These are phyloP conservation scores for Tricholoma terreum DNA, from an alignment of 768 basidiomycete genomes.

Conservation along the genomic window DNA sequence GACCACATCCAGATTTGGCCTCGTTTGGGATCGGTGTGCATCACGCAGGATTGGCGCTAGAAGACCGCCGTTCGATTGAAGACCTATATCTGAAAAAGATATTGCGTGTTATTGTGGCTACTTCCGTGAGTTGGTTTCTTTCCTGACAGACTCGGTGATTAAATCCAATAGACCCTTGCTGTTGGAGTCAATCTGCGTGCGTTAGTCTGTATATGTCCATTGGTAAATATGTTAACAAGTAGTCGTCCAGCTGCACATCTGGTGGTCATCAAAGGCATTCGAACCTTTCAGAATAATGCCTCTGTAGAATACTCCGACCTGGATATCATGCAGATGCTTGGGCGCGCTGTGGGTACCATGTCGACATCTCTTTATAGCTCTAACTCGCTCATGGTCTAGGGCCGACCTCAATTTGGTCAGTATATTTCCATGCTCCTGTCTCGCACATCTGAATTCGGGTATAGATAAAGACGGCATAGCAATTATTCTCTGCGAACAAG, in stretches of 20 bases:
- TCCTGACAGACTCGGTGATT: neutral
- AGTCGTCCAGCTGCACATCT: slow-evolving; percentile 75
- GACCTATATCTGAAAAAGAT: slow-evolving; percentile 62
- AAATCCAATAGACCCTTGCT: slow-evolving; percentile 72
- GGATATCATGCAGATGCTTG: slow-evolving; percentile 96
- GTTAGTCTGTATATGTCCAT: neutral
- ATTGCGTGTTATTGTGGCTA: slow-evolving; percentile 72
- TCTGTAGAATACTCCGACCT: slow-evolving; percentile 86
- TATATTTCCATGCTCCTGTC: neutral
- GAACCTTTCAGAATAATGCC: slow-evolving; percentile 65
- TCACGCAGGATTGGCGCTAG: slow-evolving; percentile 78
- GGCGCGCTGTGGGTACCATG: slow-evolving; percentile 68
- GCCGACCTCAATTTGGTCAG: slow-evolving; percentile 86
- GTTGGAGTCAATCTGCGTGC: slow-evolving; percentile 91
- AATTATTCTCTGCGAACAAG: slow-evolving; percentile 76
- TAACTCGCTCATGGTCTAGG: slow-evolving; percentile 39
- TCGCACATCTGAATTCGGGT: neutral
- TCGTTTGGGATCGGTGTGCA: slow-evolving; percentile 81
- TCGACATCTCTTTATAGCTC: neutral
- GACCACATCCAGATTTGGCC: slow-evolving; percentile 50
- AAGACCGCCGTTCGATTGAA: slow-evolving; percentile 76
- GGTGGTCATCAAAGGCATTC: slow-evolving; percentile 91
- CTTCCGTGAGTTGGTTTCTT: slow-evolving; percentile 57
- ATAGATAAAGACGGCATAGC: slow-evolving; percentile 81
- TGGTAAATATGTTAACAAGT: slow-evolving; percentile 1